Conservation (phyloP, 2,329 filamentous ascomycete species). For the Aspergillus udagawae region DNA sequence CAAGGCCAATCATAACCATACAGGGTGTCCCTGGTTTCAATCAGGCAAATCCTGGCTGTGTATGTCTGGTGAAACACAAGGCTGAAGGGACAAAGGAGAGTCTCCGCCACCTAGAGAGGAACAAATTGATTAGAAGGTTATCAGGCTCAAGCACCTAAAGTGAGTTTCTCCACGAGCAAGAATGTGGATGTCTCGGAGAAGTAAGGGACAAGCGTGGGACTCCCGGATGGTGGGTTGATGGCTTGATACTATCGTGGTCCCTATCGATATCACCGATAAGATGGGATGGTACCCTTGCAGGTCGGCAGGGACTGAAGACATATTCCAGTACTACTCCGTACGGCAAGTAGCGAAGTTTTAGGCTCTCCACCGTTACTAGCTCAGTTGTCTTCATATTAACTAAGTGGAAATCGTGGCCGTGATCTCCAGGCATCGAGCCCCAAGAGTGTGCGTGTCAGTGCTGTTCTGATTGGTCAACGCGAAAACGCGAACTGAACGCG, state of each 20-base stretch:
- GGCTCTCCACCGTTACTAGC: neutral
- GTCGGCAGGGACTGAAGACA: neutral
- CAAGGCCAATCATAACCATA: neutral
- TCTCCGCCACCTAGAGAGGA: neutral
- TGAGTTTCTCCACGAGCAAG: neutral
- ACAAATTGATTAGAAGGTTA: neutral
- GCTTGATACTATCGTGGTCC: neutral
- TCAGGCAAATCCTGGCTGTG: neutral
- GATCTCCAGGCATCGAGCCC: neutral
- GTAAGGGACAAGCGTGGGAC: neutral
- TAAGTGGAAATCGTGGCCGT: neutral
- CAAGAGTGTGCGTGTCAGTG: neutral
- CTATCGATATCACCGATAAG: neutral
- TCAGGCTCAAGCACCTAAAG: neutral
- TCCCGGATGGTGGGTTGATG: neutral
- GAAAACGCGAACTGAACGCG: slow-evolving; percentile 4
- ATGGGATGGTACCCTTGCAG: neutral
- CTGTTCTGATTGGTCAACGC: slow-evolving; percentile 25
- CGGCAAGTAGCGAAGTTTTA: neutral
- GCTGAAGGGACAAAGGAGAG: neutral
- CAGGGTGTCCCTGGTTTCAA: neutral
- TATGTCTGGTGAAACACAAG: neutral
- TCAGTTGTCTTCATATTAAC: too few relatives aligned
- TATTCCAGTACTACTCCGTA: neutral
- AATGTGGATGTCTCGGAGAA: neutral